A percentile compares a stretch with the other conserved stretches of the same genome.
phyloP scores from a whole-genome alignment of 352 stramenopile genomes.

The Phytophthora uliginosa region DNA sequence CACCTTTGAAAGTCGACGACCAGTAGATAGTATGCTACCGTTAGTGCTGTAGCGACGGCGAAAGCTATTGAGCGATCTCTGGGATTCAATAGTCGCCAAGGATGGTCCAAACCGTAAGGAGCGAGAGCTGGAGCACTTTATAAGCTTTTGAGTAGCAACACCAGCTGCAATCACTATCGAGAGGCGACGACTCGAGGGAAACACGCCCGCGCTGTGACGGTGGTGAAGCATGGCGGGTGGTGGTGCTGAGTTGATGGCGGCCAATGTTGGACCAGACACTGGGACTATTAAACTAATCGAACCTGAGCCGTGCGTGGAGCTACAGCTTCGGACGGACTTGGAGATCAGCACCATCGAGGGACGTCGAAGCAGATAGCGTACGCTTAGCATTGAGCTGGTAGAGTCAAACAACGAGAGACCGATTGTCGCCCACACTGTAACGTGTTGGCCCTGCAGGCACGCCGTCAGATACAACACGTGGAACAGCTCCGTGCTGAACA shows the following conservation, averaged over 20 bases:
- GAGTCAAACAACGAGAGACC: constrained; percentile 16
- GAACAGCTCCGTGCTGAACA: constrained; percentile 34
- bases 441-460: constrained; percentile 19
- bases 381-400: neutral
- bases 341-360: neutral
- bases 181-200: neutral
- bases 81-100: constrained; percentile 3
- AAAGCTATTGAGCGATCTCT: neutral
- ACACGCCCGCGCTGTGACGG: neutral
- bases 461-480: constrained; percentile 29
- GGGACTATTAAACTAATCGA: neutral
- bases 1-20: neutral
- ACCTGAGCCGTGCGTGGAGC: neutral
- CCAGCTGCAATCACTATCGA: neutral
- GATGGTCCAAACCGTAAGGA: neutral
- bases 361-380: constrained; percentile 6
- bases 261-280: neutral
- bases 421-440: constrained; percentile 13
- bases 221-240: neutral
- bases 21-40: neutral
- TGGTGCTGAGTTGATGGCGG: neutral
- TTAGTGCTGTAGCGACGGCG: neutral
- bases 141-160: neutral
- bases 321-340: neutral
- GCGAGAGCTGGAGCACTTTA: neutral